Evolutionary conservation across 106 monocot species (phyloP), one percentile per base, ranked within the genome.

Genomic region (Narthecium ossifragum): DNA sequence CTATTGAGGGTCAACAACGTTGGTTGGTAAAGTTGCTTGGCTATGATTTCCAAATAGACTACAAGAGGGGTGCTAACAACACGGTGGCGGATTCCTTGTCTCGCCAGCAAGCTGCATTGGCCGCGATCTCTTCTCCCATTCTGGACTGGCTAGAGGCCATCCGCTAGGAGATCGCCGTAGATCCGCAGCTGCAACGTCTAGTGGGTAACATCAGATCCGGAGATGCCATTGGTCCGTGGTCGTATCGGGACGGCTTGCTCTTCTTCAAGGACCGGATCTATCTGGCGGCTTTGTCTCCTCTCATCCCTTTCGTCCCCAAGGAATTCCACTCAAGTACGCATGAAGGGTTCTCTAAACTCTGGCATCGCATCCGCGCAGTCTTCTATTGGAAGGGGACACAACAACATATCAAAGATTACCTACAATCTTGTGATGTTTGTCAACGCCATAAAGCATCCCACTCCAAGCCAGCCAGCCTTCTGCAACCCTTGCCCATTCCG

Each of bases 11-110:
- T 21, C 63, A 51, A 22, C 46, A 62, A 28, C 46, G 29, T 8
- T 62, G 62, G 62, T 14, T 62, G 39, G 8, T 24, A 22, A 63
- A 63, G n/a, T 25, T 63, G 32, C 31, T 63, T 49, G 49, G 63
- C 2, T 50, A 21, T 63, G 63, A 63, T 34, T 63, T 49, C 33
- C 2, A 20, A 7, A 59, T 60, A 26, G 45, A 13, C 2, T 60
- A 60, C 15, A 31, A 32, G 15, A 8, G 0, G 3, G 40, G 60
- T 2, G 29, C 5, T 6, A 28, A 60, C 2, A 60, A 60, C 46
- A 45, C 15, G 17, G 60, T 28, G 0, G 28, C 41, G 6, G 45
- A 60, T 28, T 24, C 43, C 3, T 40, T 60, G 1, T 60, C 60
- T 5, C 12, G 17, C 0, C 0, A 29, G 8, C 10, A 13, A 11